Evolutionary conservation across 345 rosid species (phyloP).

Genomic region (Euphorbia peplus): DNA sequence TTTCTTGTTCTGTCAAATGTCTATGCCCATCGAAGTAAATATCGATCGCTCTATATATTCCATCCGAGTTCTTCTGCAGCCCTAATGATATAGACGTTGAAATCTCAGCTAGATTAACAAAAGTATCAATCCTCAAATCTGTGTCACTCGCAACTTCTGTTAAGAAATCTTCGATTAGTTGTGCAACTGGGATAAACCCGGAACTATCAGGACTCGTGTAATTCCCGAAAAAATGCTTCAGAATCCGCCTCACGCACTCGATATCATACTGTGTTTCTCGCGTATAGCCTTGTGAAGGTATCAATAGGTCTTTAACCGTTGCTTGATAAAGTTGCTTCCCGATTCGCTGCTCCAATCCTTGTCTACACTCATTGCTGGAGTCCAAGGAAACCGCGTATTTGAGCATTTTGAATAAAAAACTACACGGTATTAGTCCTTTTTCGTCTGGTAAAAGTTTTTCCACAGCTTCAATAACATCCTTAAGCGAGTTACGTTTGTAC

Average conservation of each 20-base stretch:
- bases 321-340: slow-evolving; percentile 74
- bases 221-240: slow-evolving; percentile 52
- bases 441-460: slow-evolving; percentile 60
- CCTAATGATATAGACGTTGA: slow-evolving; percentile 47
- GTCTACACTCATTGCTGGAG: slow-evolving; percentile 49
- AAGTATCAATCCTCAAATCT: slow-evolving; percentile 48
- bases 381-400: slow-evolving; percentile 44
- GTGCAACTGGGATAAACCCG: slow-evolving; percentile 44
- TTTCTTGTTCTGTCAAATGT: slow-evolving; percentile 54
- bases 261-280: slow-evolving; percentile 51
- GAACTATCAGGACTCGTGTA: slow-evolving; percentile 26
- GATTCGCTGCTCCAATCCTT: slow-evolving; percentile 66
- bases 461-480: slow-evolving; percentile 56
- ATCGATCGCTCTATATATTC: slow-evolving; percentile 69
- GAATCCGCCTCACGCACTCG: slow-evolving; percentile 52
- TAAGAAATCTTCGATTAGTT: slow-evolving; percentile 64
- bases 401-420: slow-evolving; percentile 56
- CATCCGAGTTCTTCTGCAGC: slow-evolving; percentile 45
- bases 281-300: slow-evolving; percentile 48
- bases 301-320: slow-evolving; percentile 49
- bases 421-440: slow-evolving; percentile 51
- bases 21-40: slow-evolving; percentile 60
- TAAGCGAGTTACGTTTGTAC: slow-evolving; percentile 36
- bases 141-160: slow-evolving; percentile 52
- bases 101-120: slow-evolving; percentile 51